Base-by-base conservation (phyloP, 2,329 filamentous ascomycete species). In the Xylariaceae sp. region DNA sequence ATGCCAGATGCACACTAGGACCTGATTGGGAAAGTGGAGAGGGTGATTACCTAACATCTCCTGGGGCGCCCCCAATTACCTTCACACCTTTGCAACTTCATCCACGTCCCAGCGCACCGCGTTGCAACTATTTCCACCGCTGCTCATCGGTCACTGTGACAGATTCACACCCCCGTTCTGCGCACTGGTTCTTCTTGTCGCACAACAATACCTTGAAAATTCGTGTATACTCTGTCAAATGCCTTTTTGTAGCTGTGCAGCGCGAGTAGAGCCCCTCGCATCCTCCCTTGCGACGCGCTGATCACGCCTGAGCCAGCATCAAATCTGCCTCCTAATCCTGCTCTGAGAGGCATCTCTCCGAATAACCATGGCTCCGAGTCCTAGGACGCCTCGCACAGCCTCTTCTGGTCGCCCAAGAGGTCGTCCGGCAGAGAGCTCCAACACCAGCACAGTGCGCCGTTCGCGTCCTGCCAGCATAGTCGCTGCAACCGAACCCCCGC, bases 401-500 rank as follows among this genome's bases (percentile, higher is more conserved):
- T 44, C 55, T n/a, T 45, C 51, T 14, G 42, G 51, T 37, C 57
- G 59, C 39, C 57, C 56, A 34, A 57, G 60, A 33, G 54, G 55
- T 12, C 55, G 59, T 16, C 59, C 56, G 40, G 50, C 54, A 22
- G 49, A 53, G 5, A 50, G 52, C 27, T 19, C 49, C 35, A n/a
- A n/a, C n/a, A n/a, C n/a, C n/a, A 50, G 48, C 54, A 53, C 52
- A 16, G 43, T 54, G 49, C 56, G 64, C 62, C 52, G 61, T 61
- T 49, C 64, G 57, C 51, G 64, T 59, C 49, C 67, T 58, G 52
- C 62, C 23, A 63, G 64, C 48, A 65, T 67, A 34, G 62, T 58
- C 7, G 59, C 64, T 21, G 64, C 64, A 34, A 72, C 74, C 38
- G 83, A 86, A 55, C 83, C 83, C 21, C 82, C 85, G 11, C 74